Percentiles rank a stretch among this genome's conserved stretches.
These are phyloP conservation scores for Rhododendron mucronatum DNA, from an alignment of 148 eudicot species.

Conservation along the genomic window DNA sequence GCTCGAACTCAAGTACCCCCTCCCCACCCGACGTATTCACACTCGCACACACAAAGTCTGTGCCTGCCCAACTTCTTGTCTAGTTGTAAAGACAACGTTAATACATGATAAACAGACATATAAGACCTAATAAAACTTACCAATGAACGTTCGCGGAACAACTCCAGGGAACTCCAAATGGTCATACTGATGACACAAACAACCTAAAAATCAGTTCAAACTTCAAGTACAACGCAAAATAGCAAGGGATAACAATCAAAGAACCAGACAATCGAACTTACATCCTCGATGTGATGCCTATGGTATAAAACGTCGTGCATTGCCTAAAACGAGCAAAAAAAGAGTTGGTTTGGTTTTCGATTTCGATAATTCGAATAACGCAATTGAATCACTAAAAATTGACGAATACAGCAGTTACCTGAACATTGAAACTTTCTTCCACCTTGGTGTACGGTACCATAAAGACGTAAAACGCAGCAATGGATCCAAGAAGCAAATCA, in stretches of 20 bases:
- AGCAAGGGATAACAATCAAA: neutral
- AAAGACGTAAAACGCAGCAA: slow-evolving; percentile 85
- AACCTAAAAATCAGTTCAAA: slow-evolving; percentile 9
- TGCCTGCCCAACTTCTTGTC: neutral
- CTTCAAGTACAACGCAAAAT: neutral
- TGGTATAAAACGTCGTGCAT: slow-evolving; percentile 92
- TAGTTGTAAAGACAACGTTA: neutral
- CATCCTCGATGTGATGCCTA: slow-evolving; percentile 65
- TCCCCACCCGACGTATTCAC: neutral
- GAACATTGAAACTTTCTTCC: slow-evolving; percentile 97
- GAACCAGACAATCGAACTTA: slow-evolving; percentile 23
- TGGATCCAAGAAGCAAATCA: slow-evolving; percentile 72
- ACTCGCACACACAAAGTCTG: neutral
- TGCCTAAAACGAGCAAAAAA: slow-evolving; percentile 42
- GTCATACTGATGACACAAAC: slow-evolving; percentile 64
- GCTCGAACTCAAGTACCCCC: neutral
- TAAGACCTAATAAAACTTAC: slow-evolving; percentile 24
- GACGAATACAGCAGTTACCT: slow-evolving; percentile 40
- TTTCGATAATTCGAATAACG: neutral
- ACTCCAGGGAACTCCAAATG: slow-evolving; percentile 99
- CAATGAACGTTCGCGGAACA: slow-evolving; percentile 92
- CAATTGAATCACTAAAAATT: neutral
- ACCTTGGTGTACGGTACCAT: slow-evolving; percentile 91
- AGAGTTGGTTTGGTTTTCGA: neutral
- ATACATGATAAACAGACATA: neutral